Base-by-base conservation (phyloP, 306 rosid species). In the Fragaria nilgerrensis region DNA sequence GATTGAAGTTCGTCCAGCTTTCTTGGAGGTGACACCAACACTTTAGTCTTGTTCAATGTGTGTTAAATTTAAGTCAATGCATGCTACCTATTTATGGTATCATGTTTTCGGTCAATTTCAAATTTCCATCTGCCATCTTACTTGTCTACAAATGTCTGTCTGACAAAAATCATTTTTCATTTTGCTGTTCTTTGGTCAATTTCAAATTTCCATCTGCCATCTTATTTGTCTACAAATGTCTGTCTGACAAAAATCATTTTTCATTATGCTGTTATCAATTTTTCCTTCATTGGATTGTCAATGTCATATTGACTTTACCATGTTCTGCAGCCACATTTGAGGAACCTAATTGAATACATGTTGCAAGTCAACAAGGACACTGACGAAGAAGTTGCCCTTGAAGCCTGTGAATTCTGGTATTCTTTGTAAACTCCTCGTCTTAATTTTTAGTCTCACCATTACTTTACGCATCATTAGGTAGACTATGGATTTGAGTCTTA, bases 401-500 rank as follows among this genome's bases (percentile, higher is more conserved):
- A 96, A 85, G 89, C 99, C 70, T 96, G 99, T 87, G 99, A 96
- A 93, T 96, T 96, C 85, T 96, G 99, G 99, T 96, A 92, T 71
- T 20, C n/a, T 45, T 70, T 44, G n/a, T 52, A 70, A 36, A 71
- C 43, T 72, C 19, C 68, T 56, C 62, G 77, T 19, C 25, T 64
- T 73, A 68, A 37, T 23, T 68, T 64, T 29, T 56, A 58, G 16
- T 79, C 73, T 76, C 44, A 7, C 36, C 69, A 71, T 75, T 75
- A 76, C 52, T 77, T 55, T 49, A 64, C 47, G 47, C 29, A 78
- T 48, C 58, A 74, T 44, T 61, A 23, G 45, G 15, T 82, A 27
- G 77, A 71, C 48, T 83, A 37, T 68, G 70, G 74, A 68, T 68
- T 77, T 73, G 67, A 65, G 56, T 59, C 69, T 49, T 49, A 59